A percentile compares a stretch with the other conserved stretches of the same genome.
Evolutionary conservation across 345 rosid species (phyloP).

Genomic region (Erysimum cheiranthoides): DNA sequence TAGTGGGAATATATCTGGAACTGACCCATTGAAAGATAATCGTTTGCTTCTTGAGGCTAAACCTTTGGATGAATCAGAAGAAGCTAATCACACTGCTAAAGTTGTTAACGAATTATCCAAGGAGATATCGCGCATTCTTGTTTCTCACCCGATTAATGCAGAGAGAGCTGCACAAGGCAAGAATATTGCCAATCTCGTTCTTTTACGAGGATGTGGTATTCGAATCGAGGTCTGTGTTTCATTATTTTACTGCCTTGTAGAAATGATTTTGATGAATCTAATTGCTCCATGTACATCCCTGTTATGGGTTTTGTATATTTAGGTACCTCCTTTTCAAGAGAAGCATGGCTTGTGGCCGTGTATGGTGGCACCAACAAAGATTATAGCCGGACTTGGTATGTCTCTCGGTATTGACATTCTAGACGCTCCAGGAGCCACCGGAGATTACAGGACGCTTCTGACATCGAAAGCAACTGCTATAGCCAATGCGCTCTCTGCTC

Average conservation of each 20-base stretch:
- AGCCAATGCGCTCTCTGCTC: constrained; percentile 85
- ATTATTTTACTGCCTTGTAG: neutral
- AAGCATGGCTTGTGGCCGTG: constrained; percentile 91
- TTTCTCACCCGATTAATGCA: constrained; percentile 74
- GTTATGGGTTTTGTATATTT: constrained; percentile 17
- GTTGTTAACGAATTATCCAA: constrained; percentile 85
- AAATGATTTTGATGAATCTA: neutral
- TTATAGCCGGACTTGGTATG: constrained; percentile 92
- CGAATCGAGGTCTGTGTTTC: constrained; percentile 78
- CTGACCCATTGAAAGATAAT: constrained; percentile 92
- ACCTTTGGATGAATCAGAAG: constrained; percentile 82
- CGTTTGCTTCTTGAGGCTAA: constrained; percentile 79
- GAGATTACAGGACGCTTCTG: constrained; percentile 88
- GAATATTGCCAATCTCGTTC: constrained; percentile 84
- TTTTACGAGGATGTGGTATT: constrained; percentile 94
- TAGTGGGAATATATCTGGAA: constrained; percentile 95
- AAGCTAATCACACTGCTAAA: constrained; percentile 82
- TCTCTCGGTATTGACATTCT: constrained; percentile 91
- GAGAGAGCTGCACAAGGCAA: constrained; percentile 79
- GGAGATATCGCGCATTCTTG: constrained; percentile 78
- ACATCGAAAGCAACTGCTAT: constrained; percentile 84
- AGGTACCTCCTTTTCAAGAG: constrained; percentile 79
- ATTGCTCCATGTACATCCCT: neutral
- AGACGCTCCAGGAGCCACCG: constrained; percentile 95
- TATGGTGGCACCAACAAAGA: constrained; percentile 99